Evolutionary conservation across 257 asterid species (phyloP).

Genomic region (Solanum rostratum): DNA sequence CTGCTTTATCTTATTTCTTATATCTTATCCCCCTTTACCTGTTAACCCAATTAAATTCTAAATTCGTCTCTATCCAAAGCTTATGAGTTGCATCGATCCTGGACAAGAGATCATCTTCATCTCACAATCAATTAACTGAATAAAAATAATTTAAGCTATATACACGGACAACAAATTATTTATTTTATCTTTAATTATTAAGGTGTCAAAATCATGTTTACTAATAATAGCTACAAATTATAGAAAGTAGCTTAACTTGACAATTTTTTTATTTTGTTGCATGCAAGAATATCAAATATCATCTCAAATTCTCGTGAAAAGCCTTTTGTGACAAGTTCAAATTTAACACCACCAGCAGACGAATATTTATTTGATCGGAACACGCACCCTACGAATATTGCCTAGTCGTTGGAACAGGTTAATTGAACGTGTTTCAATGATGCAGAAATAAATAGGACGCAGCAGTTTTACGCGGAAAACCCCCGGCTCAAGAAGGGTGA

Average conservation of each 20-base stretch:
- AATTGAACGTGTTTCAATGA: too few species aligned
- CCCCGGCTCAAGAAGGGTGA: too few species aligned
- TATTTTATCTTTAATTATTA: neutral
- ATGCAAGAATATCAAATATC: constrained; percentile 15
- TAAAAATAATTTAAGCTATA: neutral
- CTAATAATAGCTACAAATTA: neutral
- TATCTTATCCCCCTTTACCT: neutral
- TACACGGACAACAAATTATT: neutral
- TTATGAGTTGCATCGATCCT: neutral
- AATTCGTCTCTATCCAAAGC: fast-evolving
- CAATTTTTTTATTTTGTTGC: constrained; percentile 16
- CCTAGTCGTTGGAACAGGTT: too few species aligned
- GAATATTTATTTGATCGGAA: too few species aligned
- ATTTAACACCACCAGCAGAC: neutral
- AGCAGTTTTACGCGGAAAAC: too few species aligned
- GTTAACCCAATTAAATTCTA: neutral
- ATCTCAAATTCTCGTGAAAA: constrained; percentile 22
- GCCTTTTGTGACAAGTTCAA: neutral
- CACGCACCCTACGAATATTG: too few species aligned
- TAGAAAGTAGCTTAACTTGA: neutral
- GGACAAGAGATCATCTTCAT: neutral
- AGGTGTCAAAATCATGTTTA: neutral
- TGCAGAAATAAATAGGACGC: too few species aligned
- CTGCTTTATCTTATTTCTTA: too few species aligned
- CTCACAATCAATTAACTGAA: neutral